Conservation (phyloP, 164 flowering plant species). For the Nelumbo lutea region DNA sequence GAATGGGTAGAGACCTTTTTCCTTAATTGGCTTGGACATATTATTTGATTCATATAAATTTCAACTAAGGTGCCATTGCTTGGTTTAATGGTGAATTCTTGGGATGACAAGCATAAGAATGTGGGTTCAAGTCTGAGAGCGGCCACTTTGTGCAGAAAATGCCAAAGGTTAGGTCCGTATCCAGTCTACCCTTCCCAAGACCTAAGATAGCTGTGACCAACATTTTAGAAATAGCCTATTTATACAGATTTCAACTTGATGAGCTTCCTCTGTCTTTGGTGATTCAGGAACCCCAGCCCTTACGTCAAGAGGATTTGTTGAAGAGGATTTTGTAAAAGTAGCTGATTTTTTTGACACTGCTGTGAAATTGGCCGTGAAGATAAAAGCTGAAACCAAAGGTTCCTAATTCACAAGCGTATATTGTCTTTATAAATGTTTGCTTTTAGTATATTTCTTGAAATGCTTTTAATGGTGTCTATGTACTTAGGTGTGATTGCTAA, state of each 20-base stretch:
- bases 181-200: no score
- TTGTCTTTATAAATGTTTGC: background rate
- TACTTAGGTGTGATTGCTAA: background rate
- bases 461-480: no score
- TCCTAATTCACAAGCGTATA: background rate
- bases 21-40: background rate
- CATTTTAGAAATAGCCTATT: no score
- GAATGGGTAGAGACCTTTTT: conserved; percentile 65
- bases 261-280: conserved; percentile 7
- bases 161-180: no score
- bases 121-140: no score
- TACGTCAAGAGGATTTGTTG: conserved; percentile 91
- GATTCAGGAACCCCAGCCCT: conserved; percentile 94
- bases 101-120: no score
- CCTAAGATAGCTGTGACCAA: no score
- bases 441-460: no score
- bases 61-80: no score
- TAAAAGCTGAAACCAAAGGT: conserved; percentile 83
- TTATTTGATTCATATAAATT: background rate
- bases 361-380: conserved; percentile 74
- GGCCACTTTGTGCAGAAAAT: no score
- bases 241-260: background rate
- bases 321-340: conserved; percentile 92
- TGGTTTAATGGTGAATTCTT: no score
- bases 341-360: conserved; percentile 89